Evolutionary conservation across 495 filamentous ascomycete genomes (phyloP), one percentile per base, ranked within the genome.

Genomic region (Ramalina peruviana): DNA sequence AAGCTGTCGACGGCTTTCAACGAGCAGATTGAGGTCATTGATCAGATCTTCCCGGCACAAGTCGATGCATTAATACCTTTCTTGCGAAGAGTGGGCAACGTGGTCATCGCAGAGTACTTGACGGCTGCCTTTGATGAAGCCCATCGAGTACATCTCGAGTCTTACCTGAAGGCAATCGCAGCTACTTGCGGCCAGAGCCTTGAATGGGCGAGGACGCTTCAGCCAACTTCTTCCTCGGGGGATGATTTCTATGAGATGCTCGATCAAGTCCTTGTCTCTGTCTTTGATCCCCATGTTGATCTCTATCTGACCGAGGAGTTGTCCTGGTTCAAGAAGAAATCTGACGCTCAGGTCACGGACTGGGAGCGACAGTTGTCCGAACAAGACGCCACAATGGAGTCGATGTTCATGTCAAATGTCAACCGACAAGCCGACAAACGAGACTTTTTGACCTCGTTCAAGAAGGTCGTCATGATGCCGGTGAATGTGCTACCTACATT

Each of bases 381-480:
- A 49, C 85, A 94, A 63, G 88, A 94, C 43, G 87, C 88, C 30
- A 83, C 84, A 5, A 85, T 84, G 15, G 90, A 97, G 62, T 89
- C 86, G 0, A 90, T 93, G 58, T 86, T 88, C 65, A 95, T 96
- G 88, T 85, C 81, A 9, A 94, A 85, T 59, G 77, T 97, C 60
- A 94, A 88, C 53, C 78, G 93, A 25, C 88, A 95, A 68, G 90
- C 86, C 3, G 93, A 92, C 60, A 99, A 99, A 64, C 80, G 82
- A 40, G 93, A 99, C 63, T 99, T 99, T 59, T 60, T 99, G 55
- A 90, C 79, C 16, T 93, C 88, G 1, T 99, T 99, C 71, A 96
- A 88, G 64, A 97, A 99, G 60, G 92, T 99, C 10, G 86, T 99
- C 54, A 94, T 97, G 85, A 88, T 94, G 80, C 93, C 93, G 20